A percentile compares a stretch with the other conserved stretches of the same genome.
Evolutionary conservation across 2,329 filamentous ascomycete genomes (phyloP).

Genomic region (Cryphonectria japonica): DNA sequence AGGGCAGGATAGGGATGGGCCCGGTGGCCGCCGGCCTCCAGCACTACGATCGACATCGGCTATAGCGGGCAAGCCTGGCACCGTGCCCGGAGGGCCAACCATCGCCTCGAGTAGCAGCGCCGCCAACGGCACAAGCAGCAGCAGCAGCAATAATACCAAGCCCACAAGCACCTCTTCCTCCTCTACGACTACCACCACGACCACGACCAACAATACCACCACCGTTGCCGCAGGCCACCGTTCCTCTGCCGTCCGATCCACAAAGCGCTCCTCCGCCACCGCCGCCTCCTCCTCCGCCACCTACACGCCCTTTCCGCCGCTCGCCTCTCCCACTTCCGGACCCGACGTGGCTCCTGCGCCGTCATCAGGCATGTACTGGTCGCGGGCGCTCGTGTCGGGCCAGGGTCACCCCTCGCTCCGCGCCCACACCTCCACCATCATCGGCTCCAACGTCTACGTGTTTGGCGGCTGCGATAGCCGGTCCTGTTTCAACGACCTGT

Average conservation of each 20-base stretch:
- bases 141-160: constrained; percentile 45
- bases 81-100: constrained; percentile 30
- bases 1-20: constrained; percentile 34
- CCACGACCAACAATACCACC: constrained; percentile 46
- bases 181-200: constrained; percentile 39
- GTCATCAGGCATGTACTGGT: constrained; percentile 75
- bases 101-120: constrained; percentile 25
- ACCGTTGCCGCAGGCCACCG: constrained; percentile 35
- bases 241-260: constrained; percentile 29
- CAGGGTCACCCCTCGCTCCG: constrained; percentile 63
- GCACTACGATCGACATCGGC: constrained; percentile 59
- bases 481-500: constrained; percentile 71
- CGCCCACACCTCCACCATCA: constrained; percentile 68
- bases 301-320: constrained; percentile 58
- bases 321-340: constrained; percentile 58
- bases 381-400: constrained; percentile 66
- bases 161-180: constrained; percentile 28
- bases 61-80: constrained; percentile 45
- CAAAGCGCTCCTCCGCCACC: constrained; percentile 35
- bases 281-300: constrained; percentile 35
- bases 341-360: constrained; percentile 66
- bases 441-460: constrained; percentile 69
- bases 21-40: constrained; percentile 45
- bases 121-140: constrained; percentile 43
- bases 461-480: constrained; percentile 71